phyloP scores from a whole-genome alignment of 208 protist species.

The Trypanosoma avium region DNA sequence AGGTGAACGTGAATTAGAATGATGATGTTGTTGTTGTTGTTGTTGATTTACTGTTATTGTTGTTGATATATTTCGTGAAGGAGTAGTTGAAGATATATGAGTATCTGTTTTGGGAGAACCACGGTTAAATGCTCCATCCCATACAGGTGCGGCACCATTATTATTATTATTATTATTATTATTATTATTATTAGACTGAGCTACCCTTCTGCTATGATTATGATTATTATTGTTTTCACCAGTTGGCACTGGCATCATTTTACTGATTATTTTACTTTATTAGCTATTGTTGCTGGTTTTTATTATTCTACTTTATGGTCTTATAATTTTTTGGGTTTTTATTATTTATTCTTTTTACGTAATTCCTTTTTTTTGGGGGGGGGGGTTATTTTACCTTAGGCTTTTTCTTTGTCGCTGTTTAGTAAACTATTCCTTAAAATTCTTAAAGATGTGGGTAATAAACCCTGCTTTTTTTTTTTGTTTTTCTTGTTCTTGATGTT shows the following conservation, averaged over 20 bases:
- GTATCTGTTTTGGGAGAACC: slow-evolving; percentile 10
- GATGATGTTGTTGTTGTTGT: too few species aligned
- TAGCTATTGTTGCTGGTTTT: background rate
- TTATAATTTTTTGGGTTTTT: background rate
- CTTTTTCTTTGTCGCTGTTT: too few species aligned
- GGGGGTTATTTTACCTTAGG: too few species aligned
- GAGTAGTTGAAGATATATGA: background rate
- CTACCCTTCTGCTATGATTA: background rate
- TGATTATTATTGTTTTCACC: background rate
- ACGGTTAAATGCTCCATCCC: background rate
- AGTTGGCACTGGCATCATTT: background rate
- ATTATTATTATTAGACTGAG: background rate
- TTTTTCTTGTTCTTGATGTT: too few species aligned
- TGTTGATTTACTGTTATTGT: too few species aligned
- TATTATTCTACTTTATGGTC: background rate
- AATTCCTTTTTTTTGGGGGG: slow-evolving; percentile 5
- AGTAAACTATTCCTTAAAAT: too few species aligned
- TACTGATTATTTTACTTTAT: background rate
- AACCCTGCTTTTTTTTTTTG: too few species aligned
- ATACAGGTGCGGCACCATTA: slow-evolving; percentile 2
- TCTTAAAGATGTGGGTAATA: too few species aligned
- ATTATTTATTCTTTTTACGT: background rate
- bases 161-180: background rate
- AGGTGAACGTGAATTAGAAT: slow-evolving; percentile 19
- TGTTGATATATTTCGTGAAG: background rate